phyloP scores from a whole-genome alignment of 169 alveolate genomes.

The Hepatocystis sp. region DNA sequence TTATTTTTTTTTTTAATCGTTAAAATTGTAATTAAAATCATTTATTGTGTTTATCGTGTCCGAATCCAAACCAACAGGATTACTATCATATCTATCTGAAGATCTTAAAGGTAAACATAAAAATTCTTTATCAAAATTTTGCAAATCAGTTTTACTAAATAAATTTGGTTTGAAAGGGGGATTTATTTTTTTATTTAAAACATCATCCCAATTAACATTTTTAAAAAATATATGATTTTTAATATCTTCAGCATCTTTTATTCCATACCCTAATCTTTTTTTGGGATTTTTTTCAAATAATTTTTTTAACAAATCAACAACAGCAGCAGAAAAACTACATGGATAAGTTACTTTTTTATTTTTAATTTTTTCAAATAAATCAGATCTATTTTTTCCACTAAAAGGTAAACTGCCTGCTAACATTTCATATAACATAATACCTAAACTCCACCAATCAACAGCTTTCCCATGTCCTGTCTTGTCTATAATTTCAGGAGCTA shows the following conservation, averaged over 20 bases:
- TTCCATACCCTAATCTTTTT: conserved; percentile 86
- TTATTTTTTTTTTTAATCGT: no score
- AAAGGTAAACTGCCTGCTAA: conserved; percentile 92
- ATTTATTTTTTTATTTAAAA: conserved; percentile 70
- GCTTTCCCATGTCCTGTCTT: conserved; percentile 87
- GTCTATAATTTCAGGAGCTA: conserved; percentile 90
- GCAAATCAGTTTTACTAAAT: conserved; percentile 78
- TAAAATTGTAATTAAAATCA: conserved; percentile 42
- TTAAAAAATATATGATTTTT: conserved; percentile 88
- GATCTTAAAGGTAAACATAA: conserved; percentile 32
- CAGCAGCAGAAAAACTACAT: conserved; percentile 68
- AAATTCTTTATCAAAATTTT: conserved; percentile 77
- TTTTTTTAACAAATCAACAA: conserved; percentile 84
- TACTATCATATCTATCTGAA: conserved; percentile 41
- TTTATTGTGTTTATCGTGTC: conserved; percentile 3
- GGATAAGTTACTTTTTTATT: conserved; percentile 80
- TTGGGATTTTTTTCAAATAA: conserved; percentile 89
- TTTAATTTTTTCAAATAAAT: conserved; percentile 83
- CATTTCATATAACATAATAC: conserved; percentile 88
- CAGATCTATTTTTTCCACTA: conserved; percentile 77
- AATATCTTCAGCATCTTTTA: conserved; percentile 82
- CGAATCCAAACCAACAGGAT: neutral
- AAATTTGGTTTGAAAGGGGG: conserved; percentile 87
- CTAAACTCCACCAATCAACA: conserved; percentile 92
- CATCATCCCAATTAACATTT: conserved; percentile 86